Evolutionary conservation across 75 land plant species (phyloP).

Genomic region (Pinus tabuliformis): DNA sequence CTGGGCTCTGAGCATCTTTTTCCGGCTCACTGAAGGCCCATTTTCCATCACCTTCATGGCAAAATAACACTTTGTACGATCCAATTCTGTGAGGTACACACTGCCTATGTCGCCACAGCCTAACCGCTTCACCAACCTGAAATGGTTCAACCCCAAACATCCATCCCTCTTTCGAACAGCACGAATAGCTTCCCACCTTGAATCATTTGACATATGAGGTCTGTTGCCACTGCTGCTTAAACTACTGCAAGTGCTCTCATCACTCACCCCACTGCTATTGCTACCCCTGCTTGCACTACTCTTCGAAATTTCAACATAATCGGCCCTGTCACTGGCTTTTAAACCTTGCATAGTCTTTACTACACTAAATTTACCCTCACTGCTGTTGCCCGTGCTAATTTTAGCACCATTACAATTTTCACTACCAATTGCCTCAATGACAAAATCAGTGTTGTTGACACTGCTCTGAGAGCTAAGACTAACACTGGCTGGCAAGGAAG

Average conservation of each 20-base stretch:
- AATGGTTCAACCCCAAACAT: slow-evolving; percentile 75
- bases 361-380: slow-evolving; percentile 59
- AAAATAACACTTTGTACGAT: slow-evolving; percentile 52
- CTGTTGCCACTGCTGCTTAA: slow-evolving; percentile 66
- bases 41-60: slow-evolving; percentile 60
- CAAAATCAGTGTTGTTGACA: slow-evolving; percentile 56
- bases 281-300: slow-evolving; percentile 78
- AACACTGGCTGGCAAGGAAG: slow-evolving; percentile 64
- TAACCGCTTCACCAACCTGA: slow-evolving; percentile 61
- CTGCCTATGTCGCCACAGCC: slow-evolving; percentile 92
- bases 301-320: slow-evolving; percentile 65
- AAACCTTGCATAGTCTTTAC: slow-evolving; percentile 46
- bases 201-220: slow-evolving; percentile 91
- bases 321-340: slow-evolving; percentile 49
- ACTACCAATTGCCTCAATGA: slow-evolving; percentile 47
- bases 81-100: slow-evolving; percentile 73
- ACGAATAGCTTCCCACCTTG: slow-evolving; percentile 79
- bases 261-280: slow-evolving; percentile 81
- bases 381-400: slow-evolving; percentile 41
- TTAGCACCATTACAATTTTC: slow-evolving; percentile 48
- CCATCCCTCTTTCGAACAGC: slow-evolving; percentile 68
- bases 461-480: slow-evolving; percentile 61
- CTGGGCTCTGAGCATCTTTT: slow-evolving; percentile 58
- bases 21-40: slow-evolving; percentile 38
- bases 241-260: slow-evolving; percentile 80